Evolutionary conservation across 176 grass and related monocot species (phyloP), one percentile per base, ranked within the genome.

Genomic region (Musa troglodytarum): DNA sequence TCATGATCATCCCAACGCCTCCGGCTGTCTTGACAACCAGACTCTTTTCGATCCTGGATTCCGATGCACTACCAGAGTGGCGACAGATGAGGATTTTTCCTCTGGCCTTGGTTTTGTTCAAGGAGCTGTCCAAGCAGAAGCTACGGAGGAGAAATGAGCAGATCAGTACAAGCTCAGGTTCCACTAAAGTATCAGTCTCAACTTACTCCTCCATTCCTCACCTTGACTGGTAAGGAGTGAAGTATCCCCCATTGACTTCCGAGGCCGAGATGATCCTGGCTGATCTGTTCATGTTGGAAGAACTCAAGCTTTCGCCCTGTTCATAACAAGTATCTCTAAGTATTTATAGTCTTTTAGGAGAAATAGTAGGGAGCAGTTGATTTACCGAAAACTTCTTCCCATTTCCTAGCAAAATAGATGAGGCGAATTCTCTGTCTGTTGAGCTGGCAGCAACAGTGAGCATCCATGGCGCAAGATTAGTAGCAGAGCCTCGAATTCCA

Each of bases 141-240:
- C 92, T 96, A 73, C 12, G 74, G 53, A 55, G 24, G 79, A 20
- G 1, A 59, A 19, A 82, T 63, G 25, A 25, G 29, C n/a, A 50
- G 73, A 58, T 81, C 53, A 87, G 68, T 87, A 75, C 71, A n/a
- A 64, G 51, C 24, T 53, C 13, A 71, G 29, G 53, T 17, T 10
- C 62, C 56, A 11, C 65, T 52, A 2, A 43, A 29, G 12, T 71
- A 54, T 10, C 51, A 16, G 26, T 75, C 29, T 12, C 1, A 19
- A 25, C 53, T 63, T 72, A 76, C 11, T 68, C 28, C 50, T 56
- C 26, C 29, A 71, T 79, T 9, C 34, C 62, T 87, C 80, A 96
- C 92, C 92, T 96, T 43, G 92, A 90, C 63, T 96, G 92, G 23
- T 90, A 91, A 3, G 92, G 88, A 74, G 88, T 96, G 79, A 96